Conservation (phyloP, 2,329 filamentous ascomycete genomes). For the Catunica adiposa region DNA sequence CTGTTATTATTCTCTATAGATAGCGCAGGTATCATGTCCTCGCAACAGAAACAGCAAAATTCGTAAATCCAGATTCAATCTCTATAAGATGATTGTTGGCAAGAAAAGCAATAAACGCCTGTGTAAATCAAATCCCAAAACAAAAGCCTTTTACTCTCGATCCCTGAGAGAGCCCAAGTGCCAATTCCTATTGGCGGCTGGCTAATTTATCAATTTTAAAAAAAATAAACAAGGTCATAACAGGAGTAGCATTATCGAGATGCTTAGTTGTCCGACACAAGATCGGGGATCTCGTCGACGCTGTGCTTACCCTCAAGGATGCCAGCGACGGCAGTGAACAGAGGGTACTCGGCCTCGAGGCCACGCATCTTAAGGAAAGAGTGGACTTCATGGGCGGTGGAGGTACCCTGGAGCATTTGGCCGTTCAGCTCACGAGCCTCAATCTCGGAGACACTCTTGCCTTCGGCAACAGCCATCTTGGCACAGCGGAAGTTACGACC, state of each 20-base stretch:
- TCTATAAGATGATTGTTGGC: neutral
- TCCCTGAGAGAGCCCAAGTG: slow-evolving; percentile 11
- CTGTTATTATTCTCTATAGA: slow-evolving; percentile 4
- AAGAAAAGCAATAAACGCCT: slow-evolving; percentile 5
- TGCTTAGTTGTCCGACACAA: slow-evolving; percentile 31
- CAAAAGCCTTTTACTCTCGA: slow-evolving; percentile 12
- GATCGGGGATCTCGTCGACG: slow-evolving; percentile 63
- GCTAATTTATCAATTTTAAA: slow-evolving; percentile 4
- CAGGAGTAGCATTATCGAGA: neutral
- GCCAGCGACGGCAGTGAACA: slow-evolving; percentile 73
- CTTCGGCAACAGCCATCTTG: slow-evolving; percentile 67
- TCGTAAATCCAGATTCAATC: slow-evolving; percentile 1
- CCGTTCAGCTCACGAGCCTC: slow-evolving; percentile 84
- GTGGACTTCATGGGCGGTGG: slow-evolving; percentile 82
- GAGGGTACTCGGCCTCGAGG: slow-evolving; percentile 67
- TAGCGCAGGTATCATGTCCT: slow-evolving; percentile 11
- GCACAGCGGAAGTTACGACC: slow-evolving; percentile 92
- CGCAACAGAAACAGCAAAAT: slow-evolving; percentile 1
- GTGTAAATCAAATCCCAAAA: slow-evolving; percentile 7
- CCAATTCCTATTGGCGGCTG: slow-evolving; percentile 12
- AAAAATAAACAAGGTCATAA: slow-evolving; percentile 9
- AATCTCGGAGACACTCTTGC: slow-evolving; percentile 67
- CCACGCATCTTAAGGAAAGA: slow-evolving; percentile 67
- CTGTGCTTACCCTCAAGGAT: slow-evolving; percentile 62
- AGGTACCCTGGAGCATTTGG: slow-evolving; percentile 89